Evolutionary conservation across 345 rosid genomes (phyloP).

Genomic region (Triadica sebifera): DNA sequence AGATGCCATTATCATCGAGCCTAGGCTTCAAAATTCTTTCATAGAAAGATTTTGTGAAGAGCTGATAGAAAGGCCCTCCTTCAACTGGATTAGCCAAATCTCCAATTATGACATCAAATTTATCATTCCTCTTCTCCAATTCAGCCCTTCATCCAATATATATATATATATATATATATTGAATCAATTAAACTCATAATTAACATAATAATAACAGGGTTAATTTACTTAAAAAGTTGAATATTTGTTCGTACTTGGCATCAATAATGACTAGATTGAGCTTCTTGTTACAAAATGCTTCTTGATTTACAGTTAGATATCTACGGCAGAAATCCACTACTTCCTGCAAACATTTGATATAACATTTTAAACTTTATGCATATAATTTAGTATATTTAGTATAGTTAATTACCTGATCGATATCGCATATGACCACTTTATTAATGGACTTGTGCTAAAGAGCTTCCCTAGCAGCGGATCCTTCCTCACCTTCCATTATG

Average conservation of each 20-base stretch:
- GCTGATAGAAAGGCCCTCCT: slow-evolving; percentile 97
- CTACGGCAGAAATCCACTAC: slow-evolving; percentile 82
- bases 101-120: slow-evolving; percentile 87
- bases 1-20: slow-evolving; percentile 73
- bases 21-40: slow-evolving; percentile 72
- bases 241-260: slow-evolving; percentile 91
- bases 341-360: slow-evolving; percentile 46
- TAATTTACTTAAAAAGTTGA: not conserved
- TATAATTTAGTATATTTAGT: not conserved
- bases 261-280: slow-evolving; percentile 76
- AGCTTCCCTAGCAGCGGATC: slow-evolving; percentile 97
- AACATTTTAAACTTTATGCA: no score
- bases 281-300: slow-evolving; percentile 74
- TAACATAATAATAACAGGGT: not conserved
- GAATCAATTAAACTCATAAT: not conserved
- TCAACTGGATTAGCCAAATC: slow-evolving; percentile 96
- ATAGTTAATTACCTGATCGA: slow-evolving; percentile 65
- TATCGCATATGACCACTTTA: slow-evolving; percentile 92
- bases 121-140: slow-evolving; percentile 63
- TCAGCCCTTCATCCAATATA: slow-evolving; percentile 54
- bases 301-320: slow-evolving; percentile 62
- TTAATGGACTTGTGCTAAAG: slow-evolving; percentile 67
- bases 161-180: not conserved
- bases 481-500: slow-evolving; percentile 98
- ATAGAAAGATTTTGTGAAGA: slow-evolving; percentile 90